These are phyloP conservation scores for Ophiocytium majus DNA, from an alignment of 352 stramenopile genomes.

Conservation along the genomic window DNA sequence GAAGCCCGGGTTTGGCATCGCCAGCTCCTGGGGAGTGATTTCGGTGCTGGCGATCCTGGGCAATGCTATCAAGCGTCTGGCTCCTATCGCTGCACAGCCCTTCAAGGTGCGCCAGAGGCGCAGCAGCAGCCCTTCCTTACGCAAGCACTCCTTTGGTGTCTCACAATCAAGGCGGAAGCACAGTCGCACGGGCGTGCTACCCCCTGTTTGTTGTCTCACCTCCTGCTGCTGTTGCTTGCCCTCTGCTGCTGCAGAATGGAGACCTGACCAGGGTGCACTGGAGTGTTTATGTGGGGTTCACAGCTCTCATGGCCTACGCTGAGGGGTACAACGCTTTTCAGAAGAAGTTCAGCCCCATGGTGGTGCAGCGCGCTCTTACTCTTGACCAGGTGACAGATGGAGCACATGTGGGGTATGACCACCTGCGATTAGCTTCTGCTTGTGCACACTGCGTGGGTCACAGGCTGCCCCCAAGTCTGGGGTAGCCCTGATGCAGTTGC, in stretches of 20 bases:
- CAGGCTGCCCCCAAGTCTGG: neutral
- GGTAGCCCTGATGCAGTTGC: neutral
- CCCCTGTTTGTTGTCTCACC: no score
- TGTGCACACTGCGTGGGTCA: no score
- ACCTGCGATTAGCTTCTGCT: neutral
- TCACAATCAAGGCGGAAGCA: no score
- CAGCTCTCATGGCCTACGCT: constrained; percentile 65
- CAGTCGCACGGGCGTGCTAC: no score
- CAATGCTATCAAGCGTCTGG: constrained; percentile 69
- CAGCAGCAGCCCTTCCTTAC: no score
- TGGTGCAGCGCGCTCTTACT: constrained; percentile 71
- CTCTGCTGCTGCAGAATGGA: constrained; percentile 17
- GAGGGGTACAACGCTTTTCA: constrained; percentile 82
- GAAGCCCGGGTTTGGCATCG: constrained; percentile 27
- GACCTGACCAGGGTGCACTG: constrained; percentile 43
- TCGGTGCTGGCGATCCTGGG: constrained; percentile 70
- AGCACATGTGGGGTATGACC: no score
- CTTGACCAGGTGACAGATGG: constrained; percentile 56
- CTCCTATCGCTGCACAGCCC: constrained; percentile 74
- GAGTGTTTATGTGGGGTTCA: constrained; percentile 52
- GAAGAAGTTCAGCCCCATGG: constrained; percentile 74
- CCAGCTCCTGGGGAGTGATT: constrained; percentile 63
- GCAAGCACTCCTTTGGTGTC: no score
- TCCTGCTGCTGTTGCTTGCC: neutral
- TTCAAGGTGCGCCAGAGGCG: constrained; percentile 61